A percentile compares a stretch with the other conserved stretches of the same genome.
phyloP scores from a whole-genome alignment of 1,284 basidiomycete genomes.

The Ustilago nuda region DNA sequence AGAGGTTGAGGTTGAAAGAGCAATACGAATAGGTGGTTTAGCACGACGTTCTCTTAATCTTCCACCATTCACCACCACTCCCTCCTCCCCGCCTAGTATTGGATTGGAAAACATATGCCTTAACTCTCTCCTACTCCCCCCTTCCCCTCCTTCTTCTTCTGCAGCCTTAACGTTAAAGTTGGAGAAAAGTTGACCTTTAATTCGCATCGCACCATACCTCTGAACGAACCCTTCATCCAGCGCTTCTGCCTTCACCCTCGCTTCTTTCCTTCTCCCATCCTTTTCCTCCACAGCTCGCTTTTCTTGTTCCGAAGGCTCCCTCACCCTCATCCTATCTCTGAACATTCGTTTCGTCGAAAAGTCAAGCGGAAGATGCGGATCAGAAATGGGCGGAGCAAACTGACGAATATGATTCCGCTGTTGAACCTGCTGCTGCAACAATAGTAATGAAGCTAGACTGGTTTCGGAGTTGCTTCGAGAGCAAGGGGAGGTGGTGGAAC shows the following conservation, averaged over 20 bases:
- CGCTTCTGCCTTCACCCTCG: constrained; percentile 1
- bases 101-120: constrained; percentile 28
- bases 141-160: not conserved
- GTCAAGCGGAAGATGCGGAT: constrained; percentile 11
- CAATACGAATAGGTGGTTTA: constrained; percentile 33
- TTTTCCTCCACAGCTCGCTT: not conserved
- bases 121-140: not conserved
- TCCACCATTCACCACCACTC: not conserved
- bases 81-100: not conserved
- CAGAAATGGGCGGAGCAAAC: constrained; percentile 9
- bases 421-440: constrained; percentile 32
- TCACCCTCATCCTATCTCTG: not conserved
- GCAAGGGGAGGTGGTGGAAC: not conserved
- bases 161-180: not conserved
- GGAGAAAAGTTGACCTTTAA: constrained; percentile 3
- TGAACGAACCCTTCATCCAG: not conserved
- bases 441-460: constrained; percentile 18
- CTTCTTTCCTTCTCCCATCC: not conserved
- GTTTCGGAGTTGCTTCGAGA: constrained; percentile 9
- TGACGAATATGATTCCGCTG: constrained; percentile 10
- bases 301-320: not conserved
- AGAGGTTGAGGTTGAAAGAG: not conserved
- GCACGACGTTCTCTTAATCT: constrained; percentile 31
- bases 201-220: constrained; percentile 27
- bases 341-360: not conserved